These are phyloP conservation scores for Fistulina hepatica DNA, from an alignment of 1,284 basidiomycete species.

Conservation along the genomic window DNA sequence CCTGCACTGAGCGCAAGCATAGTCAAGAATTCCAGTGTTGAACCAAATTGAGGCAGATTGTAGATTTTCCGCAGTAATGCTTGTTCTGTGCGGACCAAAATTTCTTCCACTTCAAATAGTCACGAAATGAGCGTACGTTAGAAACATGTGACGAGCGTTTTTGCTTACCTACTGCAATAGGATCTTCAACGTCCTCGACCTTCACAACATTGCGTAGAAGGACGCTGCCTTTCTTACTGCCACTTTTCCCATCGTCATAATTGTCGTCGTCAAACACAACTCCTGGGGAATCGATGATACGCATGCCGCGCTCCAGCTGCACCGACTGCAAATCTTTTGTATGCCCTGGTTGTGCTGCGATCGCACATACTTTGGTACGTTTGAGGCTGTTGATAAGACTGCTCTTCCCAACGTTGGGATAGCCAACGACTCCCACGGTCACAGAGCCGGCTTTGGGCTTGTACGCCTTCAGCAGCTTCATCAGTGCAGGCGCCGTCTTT, in stretches of 20 bases:
- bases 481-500: conserved; percentile 67
- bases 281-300: conserved; percentile 92
- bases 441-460: conserved; percentile 66
- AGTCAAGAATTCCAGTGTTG: conserved; percentile 79
- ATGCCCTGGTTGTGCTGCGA: conserved; percentile 93
- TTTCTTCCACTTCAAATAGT: conserved; percentile 65
- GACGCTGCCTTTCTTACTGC: conserved; percentile 54
- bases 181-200: conserved; percentile 88
- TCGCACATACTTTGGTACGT: conserved; percentile 78
- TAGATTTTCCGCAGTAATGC: conserved; percentile 75
- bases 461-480: conserved; percentile 89
- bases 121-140: conserved; percentile 2
- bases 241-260: conserved; percentile 37
- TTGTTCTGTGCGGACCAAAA: conserved; percentile 58
- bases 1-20: conserved; percentile 86
- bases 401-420: conserved; percentile 97
- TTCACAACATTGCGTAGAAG: conserved; percentile 89
- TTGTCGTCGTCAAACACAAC: conserved; percentile 82
- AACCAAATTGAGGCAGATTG: conserved; percentile 63
- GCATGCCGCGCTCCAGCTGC: conserved; percentile 86
- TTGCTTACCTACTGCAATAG: conserved; percentile 70
- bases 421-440: conserved; percentile 91
- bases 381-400: conserved; percentile 93
- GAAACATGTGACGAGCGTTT: no score
- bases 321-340: conserved; percentile 93